Conservation (phyloP, 805 yeast genomes). For the Candida takata region DNA sequence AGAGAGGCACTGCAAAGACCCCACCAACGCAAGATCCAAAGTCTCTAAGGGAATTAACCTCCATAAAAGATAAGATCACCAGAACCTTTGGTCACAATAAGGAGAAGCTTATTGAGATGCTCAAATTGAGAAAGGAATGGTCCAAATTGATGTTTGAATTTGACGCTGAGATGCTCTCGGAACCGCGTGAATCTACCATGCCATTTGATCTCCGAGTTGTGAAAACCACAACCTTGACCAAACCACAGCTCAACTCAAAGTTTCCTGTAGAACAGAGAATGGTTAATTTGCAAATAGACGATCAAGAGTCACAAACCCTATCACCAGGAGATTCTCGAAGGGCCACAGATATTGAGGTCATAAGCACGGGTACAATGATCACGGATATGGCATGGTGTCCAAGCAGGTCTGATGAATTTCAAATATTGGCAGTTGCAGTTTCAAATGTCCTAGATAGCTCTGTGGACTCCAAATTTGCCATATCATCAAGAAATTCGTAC, state of each 20-base stretch:
- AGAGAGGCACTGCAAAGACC: slow-evolving; percentile 2
- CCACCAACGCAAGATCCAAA: slow-evolving; percentile 18
- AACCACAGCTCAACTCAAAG: slow-evolving; percentile 17
- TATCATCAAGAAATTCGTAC: slow-evolving; percentile 24
- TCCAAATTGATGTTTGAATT: slow-evolving; percentile 39
- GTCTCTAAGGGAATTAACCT: slow-evolving; percentile 25
- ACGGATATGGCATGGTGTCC: slow-evolving; percentile 50
- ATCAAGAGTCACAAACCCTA: slow-evolving; percentile 9
- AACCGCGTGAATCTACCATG: slow-evolving; percentile 9
- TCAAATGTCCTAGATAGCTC: slow-evolving; percentile 30
- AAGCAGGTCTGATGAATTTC: slow-evolving; percentile 20
- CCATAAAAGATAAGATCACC: slow-evolving; percentile 35
- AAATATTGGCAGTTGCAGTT: slow-evolving; percentile 45
- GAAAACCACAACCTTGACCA: slow-evolving; percentile 14
- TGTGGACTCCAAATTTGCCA: slow-evolving; percentile 21
- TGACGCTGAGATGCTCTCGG: slow-evolving; percentile 26
- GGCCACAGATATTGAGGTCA: slow-evolving; percentile 31
- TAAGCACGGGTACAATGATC: slow-evolving; percentile 45
- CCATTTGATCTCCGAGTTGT: slow-evolving; percentile 8
- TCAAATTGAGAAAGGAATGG: slow-evolving; percentile 44
- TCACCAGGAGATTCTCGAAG: slow-evolving; percentile 10
- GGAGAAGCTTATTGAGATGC: slow-evolving; percentile 33
- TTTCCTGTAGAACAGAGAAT: slow-evolving; percentile 18
- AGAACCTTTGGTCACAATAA: slow-evolving; percentile 46
- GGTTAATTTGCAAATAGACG: slow-evolving; percentile 17